These are phyloP conservation scores for Thuja plicata DNA, from an alignment of 83 land plant genomes.

Conservation along the genomic window DNA sequence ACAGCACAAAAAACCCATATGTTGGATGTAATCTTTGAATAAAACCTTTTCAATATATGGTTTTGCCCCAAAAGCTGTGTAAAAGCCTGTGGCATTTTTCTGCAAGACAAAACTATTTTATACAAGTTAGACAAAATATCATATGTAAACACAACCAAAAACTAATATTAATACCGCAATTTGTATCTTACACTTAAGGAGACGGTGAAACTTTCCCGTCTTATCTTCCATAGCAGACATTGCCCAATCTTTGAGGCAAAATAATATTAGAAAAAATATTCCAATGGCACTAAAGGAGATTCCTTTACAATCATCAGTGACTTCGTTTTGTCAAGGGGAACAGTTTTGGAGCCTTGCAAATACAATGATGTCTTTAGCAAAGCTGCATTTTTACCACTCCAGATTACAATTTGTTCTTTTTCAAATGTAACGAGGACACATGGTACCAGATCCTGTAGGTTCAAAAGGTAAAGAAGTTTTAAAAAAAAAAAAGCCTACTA, in stretches of 20 bases:
- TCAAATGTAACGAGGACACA: conserved; percentile 80
- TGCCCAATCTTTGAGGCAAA: neutral
- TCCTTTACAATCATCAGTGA: neutral
- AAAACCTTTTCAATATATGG: neutral
- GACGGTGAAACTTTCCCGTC: neutral
- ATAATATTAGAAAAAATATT: neutral
- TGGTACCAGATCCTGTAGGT: conserved; percentile 78
- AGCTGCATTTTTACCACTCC: conserved; percentile 59
- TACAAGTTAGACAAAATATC: neutral
- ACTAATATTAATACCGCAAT: too few relatives aligned
- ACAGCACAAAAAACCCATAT: neutral
- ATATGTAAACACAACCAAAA: neutral
- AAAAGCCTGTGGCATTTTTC: neutral
- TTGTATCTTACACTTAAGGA: neutral
- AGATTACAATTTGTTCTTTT: conserved; percentile 77
- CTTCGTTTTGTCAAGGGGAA: conserved; percentile 2
- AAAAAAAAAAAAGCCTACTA: neutral
- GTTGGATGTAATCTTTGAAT: neutral
- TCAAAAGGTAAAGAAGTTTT: neutral
- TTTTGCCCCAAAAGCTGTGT: neutral
- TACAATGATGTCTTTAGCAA: neutral
- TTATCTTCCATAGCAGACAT: neutral
- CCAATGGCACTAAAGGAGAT: conserved; percentile 14
- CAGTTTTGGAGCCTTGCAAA: neutral
- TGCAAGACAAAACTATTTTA: neutral